Percentiles rank a stretch among this genome's conserved stretches.
phyloP scores from a whole-genome alignment of 116 monocot genomes.

The Thalassia testudinum region DNA sequence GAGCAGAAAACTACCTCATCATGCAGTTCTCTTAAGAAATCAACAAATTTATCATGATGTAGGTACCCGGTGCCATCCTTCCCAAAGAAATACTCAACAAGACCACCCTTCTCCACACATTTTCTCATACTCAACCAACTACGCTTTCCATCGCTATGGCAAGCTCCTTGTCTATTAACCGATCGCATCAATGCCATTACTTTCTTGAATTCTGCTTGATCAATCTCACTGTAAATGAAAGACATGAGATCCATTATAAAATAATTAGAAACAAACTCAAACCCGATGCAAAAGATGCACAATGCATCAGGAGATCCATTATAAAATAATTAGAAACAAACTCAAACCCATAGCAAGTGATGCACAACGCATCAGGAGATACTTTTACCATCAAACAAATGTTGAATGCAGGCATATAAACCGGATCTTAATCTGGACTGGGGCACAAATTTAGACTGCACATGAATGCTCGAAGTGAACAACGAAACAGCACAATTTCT shows the following conservation, averaged over 20 bases:
- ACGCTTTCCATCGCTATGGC: slow-evolving; percentile 50
- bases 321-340: not conserved
- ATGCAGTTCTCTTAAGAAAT: slow-evolving; percentile 65
- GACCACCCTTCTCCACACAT: slow-evolving; percentile 58
- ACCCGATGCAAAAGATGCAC: not conserved
- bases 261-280: not conserved
- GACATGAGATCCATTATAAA: no score
- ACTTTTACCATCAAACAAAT: slow-evolving; percentile 17
- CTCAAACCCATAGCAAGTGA: not conserved
- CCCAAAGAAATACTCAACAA: slow-evolving; percentile 78
- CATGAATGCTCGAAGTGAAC: slow-evolving; percentile 19
- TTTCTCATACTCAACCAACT: slow-evolving; percentile 28
- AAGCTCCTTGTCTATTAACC: slow-evolving; percentile 72
- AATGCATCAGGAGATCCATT: no score
- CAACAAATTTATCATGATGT: slow-evolving; percentile 70
- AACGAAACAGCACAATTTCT: slow-evolving; percentile 14
- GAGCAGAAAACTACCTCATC: slow-evolving; percentile 39
- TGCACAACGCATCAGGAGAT: slow-evolving; percentile 4
- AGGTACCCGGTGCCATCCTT: slow-evolving; percentile 56
- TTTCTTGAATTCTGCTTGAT: slow-evolving; percentile 74
- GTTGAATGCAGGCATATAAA: slow-evolving; percentile 14
- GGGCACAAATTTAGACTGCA: slow-evolving; percentile 19
- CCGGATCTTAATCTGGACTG: slow-evolving; percentile 18
- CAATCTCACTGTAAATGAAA: slow-evolving; percentile 55
- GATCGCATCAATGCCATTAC: slow-evolving; percentile 80